A percentile compares a stretch with the other conserved stretches of the same genome.
Conservation (phyloP, 495 filamentous ascomycete genomes). For the Penicillium dipodomyicola region DNA sequence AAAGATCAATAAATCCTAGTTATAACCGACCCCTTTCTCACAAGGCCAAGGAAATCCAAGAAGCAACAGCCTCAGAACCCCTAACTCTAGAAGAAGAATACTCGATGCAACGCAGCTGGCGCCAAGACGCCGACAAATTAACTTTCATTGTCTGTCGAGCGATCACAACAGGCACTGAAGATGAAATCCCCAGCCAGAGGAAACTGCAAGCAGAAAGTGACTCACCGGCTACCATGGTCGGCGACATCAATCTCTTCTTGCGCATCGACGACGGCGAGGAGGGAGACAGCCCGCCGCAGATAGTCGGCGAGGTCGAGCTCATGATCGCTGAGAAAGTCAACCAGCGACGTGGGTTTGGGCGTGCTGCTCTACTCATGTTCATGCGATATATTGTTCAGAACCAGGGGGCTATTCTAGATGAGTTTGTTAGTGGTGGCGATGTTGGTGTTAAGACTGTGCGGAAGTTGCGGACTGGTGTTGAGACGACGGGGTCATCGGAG, state of each 20-base stretch:
- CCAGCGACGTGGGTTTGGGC: slow-evolving; percentile 64
- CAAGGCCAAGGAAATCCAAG: slow-evolving; percentile 63
- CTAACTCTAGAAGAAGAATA: slow-evolving; percentile 78
- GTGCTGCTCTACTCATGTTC: slow-evolving; percentile 64
- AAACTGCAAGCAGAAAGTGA: slow-evolving; percentile 47
- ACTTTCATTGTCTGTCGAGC: slow-evolving; percentile 47
- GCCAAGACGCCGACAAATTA: slow-evolving; percentile 59
- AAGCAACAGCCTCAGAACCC: slow-evolving; percentile 80
- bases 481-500: slow-evolving; percentile 15
- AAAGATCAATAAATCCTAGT: neutral
- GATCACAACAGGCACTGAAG: neutral
- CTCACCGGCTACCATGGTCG: slow-evolving; percentile 60
- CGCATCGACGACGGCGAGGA: slow-evolving; percentile 49
- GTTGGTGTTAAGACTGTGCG: slow-evolving; percentile 16
- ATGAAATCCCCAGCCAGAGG: neutral
- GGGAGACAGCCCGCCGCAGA: slow-evolving; percentile 34
- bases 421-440: slow-evolving; percentile 48
- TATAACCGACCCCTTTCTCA: neutral
- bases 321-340: slow-evolving; percentile 70
- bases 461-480: slow-evolving; percentile 19
- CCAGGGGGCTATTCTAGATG: slow-evolving; percentile 51
- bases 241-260: slow-evolving; percentile 86
- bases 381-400: slow-evolving; percentile 58
- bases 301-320: slow-evolving; percentile 77
- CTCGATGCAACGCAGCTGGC: slow-evolving; percentile 81